Base-by-base conservation (phyloP, 768 basidiomycete species). In the Boletales sp. region DNA sequence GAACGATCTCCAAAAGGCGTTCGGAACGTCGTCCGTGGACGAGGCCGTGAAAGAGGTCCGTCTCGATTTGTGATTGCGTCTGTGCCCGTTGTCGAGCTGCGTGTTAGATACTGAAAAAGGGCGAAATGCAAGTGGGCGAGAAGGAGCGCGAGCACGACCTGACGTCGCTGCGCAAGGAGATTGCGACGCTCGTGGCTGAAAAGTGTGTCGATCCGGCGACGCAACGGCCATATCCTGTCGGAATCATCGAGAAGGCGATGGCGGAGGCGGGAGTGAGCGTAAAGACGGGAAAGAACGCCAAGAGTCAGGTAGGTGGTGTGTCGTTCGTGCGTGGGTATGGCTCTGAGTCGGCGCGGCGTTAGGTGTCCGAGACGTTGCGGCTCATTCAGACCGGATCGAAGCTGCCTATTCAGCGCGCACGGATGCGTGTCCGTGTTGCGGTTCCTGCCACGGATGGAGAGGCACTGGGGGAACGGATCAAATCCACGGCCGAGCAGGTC, bases 171-270 rank as follows among this genome's bases (percentile, higher is more conserved):
- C 84, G 90, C 47, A 76, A 79, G 57, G 96, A 98, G 68, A 96
- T 98, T 43, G 92, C 92, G 5, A 95, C 91, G 0, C 80, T 94
- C 35, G 91, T 99, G 4, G 87, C 94, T 7, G 91, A 94, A 71
- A 94, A 95, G 74, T 94, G 89, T 52, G 94, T 98, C 19, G 94
- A 98, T 62, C 96, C 96, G 1, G 72, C 78, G 5, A 95, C 93
- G 2, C 86, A 91, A 64, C 74, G 83, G 10, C 93, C 94, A 6
- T 94, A 97, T 65, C 86, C 93, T 6, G 91, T 95, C 31, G 86
- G 90, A 15, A 91, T 98, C 76, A 91, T 99, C 55, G 96, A 99
- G 65, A 98, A 96, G 70, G 94, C 94, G 0, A 95, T 99, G 95
- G 72, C 82, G 9, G 94, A 98, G 65, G 87, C 90, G 9, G 94